A percentile compares a stretch with the other conserved stretches of the same genome.
phyloP scores from a whole-genome alignment of 768 basidiomycete species.

The Auriculariales sp. region DNA sequence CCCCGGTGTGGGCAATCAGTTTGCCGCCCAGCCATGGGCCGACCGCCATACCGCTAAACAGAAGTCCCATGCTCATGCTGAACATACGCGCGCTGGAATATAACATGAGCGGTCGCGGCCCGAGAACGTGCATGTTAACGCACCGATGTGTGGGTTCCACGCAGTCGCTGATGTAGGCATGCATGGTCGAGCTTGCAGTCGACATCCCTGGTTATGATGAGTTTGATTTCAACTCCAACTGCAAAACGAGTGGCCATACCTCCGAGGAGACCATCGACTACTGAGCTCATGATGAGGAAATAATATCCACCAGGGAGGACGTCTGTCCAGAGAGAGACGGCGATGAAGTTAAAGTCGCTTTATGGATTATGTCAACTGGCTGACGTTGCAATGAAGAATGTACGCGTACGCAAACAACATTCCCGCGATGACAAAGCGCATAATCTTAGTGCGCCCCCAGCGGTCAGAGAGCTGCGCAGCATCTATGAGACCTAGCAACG shows the following conservation, averaged over 20 bases:
- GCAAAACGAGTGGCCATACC: slow-evolving; percentile 27
- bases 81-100: slow-evolving; percentile 42
- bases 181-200: slow-evolving; percentile 32
- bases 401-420: slow-evolving; percentile 30
- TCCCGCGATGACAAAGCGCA: slow-evolving; percentile 49
- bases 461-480: slow-evolving; percentile 56
- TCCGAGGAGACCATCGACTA: slow-evolving; percentile 57
- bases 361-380: background rate
- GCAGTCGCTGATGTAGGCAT: slow-evolving; percentile 62
- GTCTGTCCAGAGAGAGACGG: slow-evolving; percentile 44
- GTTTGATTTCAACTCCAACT: slow-evolving; percentile 8
- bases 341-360: slow-evolving; percentile 49
- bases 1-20: slow-evolving; percentile 41
- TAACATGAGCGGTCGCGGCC: slow-evolving; percentile 3
- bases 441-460: slow-evolving; percentile 48
- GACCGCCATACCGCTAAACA: slow-evolving; percentile 60
- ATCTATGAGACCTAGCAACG: background rate
- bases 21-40: slow-evolving; percentile 64
- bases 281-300: slow-evolving; percentile 52
- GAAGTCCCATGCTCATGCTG: slow-evolving; percentile 49
- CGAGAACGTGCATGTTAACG: slow-evolving; percentile 3
- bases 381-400: background rate
- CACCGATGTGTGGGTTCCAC: slow-evolving; percentile 41
- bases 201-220: slow-evolving; percentile 29
- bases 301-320: slow-evolving; percentile 69